Conservation (phyloP, 73 alveolate species). For the Diophrys appendiculata region DNA sequence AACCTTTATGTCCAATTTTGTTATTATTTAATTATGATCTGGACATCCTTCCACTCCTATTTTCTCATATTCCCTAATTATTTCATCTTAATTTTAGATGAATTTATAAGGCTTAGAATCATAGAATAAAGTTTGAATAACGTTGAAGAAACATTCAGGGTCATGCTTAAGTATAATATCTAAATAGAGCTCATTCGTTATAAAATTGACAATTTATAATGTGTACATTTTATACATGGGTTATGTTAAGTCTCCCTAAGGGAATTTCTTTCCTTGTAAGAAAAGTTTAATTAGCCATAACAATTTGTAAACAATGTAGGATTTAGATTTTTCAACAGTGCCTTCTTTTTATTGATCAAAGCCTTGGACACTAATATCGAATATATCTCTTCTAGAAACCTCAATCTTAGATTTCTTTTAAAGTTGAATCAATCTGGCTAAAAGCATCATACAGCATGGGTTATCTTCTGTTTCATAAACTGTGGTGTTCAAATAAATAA, state of each 20-base stretch:
- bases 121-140: slow-evolving; percentile 19
- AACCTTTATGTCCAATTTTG: slow-evolving; percentile 3
- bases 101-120: slow-evolving; percentile 40
- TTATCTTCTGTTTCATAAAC: slow-evolving; percentile 48
- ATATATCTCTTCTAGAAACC: slow-evolving; percentile 23
- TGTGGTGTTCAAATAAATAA: slow-evolving; percentile 29
- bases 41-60: slow-evolving; percentile 36
- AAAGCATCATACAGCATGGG: slow-evolving; percentile 38
- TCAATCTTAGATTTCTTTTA: slow-evolving; percentile 23
- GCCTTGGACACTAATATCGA: slow-evolving; percentile 15
- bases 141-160: slow-evolving; percentile 42
- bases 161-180: slow-evolving; percentile 37
- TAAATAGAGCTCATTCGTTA: slow-evolving; percentile 37
- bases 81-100: slow-evolving; percentile 5
- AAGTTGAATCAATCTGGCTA: slow-evolving; percentile 31
- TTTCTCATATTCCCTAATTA: slow-evolving; percentile 33
- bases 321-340: slow-evolving; percentile 22
- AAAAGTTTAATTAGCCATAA: slow-evolving; percentile 48
- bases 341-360: not conserved
- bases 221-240: slow-evolving; percentile 37
- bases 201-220: slow-evolving; percentile 36
- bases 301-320: slow-evolving; percentile 37
- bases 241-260: slow-evolving; percentile 33
- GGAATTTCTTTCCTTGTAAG: slow-evolving; percentile 51
- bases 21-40: slow-evolving; percentile 26